Evolutionary conservation across 208 protist genomes (phyloP), one percentile per base, ranked within the genome.

Genomic region (Sergeia podlipaevii): DNA sequence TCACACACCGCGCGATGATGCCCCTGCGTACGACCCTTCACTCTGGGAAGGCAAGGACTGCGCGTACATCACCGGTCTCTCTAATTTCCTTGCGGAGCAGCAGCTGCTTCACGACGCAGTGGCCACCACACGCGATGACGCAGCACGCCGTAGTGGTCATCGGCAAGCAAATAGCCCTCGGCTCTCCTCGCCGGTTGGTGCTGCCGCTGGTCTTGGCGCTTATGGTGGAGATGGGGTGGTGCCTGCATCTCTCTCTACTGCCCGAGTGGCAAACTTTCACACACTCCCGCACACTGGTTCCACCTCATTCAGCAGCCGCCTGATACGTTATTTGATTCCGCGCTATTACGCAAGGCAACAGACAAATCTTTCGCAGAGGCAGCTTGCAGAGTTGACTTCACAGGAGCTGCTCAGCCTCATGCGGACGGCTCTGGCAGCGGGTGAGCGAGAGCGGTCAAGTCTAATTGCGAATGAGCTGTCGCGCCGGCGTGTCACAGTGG

Each of bases 391-490:
- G 17, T 36, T 89, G 29, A 45, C 56, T 1, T 74, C 66, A 17
- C 65, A 80, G 15, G 80, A 93, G 13, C 60, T 93, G 42, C 72
- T 89, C 29, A 53, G 38, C 4, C 65, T 79, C 7, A 89, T 93
- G 80, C 80, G 86, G 65, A 60, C 85, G 33, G 76, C 80, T 13
- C 61, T 91, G 44, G 63, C 71, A n/a, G 64, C 72, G 4, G 84
- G 79, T n/a, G 69, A 91, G 28, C 51, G 55, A 5, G 71, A 81
- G 5, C 66, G 73, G 27, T 81, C 84, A 13, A 67, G 67, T 29
- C 38, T 82, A 49, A 82, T 91, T 44, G 84, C 80, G 18, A 64
- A 69, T 11, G 79, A 91, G 67, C 50, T 91, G 32, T 80, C 84
- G n/a, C 65, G 69, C n/a, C 65, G 84, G 2, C 62, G 72, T 0